Evolutionary conservation across 2,329 filamentous ascomycete species (phyloP), one percentile per base, ranked within the genome.

Genomic region (Aspergillus persii): DNA sequence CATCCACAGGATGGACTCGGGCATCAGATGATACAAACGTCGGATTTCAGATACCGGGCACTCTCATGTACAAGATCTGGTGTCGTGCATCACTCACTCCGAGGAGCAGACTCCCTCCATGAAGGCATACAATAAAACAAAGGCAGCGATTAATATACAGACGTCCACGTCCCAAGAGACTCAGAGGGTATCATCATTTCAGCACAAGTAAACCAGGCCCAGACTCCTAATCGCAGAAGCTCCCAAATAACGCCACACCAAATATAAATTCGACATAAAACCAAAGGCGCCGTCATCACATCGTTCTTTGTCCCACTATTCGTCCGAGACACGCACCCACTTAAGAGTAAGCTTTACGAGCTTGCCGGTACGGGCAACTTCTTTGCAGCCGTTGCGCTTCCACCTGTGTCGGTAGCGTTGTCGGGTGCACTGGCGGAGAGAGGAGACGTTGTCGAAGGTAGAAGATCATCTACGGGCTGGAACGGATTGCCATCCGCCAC

Each of bases 401-500:
- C 54, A 15, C 60, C 60, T 51, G 73, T 71, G 8, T 61, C 56
- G 23, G 56, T 50, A 7, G 65, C 47, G 26, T 61, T 56, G 53
- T 75, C 72, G 3, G 64, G 56, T 11, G 66, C 62, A 55, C 61
- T 61, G 9, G 63, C 62, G 7, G 66, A 36, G n/a, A 68, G 57
- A 4, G 74, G 67, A 12, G 69, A 67, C 31, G 63, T n/a, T 47
- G 70, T 58, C 39, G 59, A 60, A 11, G 44, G 44, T 47, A 47
- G 44, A 11, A 68, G 55, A 23, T 68, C 59, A 23, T 76, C 70
- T 5, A 70, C 62, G 4, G 74, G 62, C 30, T 70, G 68, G 54
- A 78, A 77, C 11, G 76, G 57, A 53, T 69, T 71, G 3, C 69
- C 70, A 30, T 72, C 69, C n/a, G 68, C 66, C 3, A 67, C 61